Conservation (phyloP, 169 alveolate genomes). For the Plasmodium vivax region DNA sequence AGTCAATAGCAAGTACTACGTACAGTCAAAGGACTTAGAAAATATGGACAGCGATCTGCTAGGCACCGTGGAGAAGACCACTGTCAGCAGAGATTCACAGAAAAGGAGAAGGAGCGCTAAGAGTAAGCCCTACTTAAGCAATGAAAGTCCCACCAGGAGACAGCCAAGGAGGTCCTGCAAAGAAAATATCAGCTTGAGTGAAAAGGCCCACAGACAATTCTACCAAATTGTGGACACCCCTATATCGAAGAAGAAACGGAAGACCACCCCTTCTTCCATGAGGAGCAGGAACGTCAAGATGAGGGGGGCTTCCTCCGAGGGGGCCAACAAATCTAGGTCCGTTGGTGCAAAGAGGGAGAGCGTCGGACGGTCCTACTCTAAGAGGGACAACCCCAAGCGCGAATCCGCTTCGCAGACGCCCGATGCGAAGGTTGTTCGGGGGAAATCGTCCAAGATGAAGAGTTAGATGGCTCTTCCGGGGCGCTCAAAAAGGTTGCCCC, state of each 20-base stretch:
- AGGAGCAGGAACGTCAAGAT: neutral
- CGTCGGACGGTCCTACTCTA: neutral
- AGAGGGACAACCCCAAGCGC: slow-evolving; percentile 25
- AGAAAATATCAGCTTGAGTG: slow-evolving; percentile 43
- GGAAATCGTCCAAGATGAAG: slow-evolving; percentile 19
- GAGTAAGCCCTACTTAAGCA: slow-evolving; percentile 26
- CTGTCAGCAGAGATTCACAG: neutral
- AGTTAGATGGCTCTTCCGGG: neutral
- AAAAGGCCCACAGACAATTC: slow-evolving; percentile 22
- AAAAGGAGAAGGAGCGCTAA: slow-evolving; percentile 39
- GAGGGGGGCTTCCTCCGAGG: neutral
- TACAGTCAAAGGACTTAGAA: slow-evolving; percentile 7
- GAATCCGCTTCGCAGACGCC: slow-evolving; percentile 21
- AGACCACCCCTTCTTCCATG: slow-evolving; percentile 1
- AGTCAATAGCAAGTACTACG: neutral
- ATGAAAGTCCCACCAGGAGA: slow-evolving; percentile 63
- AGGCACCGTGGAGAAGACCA: neutral
- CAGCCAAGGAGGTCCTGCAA: slow-evolving; percentile 73
- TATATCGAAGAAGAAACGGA: slow-evolving; percentile 25
- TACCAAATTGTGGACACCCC: slow-evolving; percentile 62
- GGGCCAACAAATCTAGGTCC: neutral
- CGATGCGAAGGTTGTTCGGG: neutral
- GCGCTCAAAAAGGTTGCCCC: neutral
- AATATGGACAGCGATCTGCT: neutral
- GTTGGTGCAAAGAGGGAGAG: slow-evolving; percentile 34